phyloP scores from a whole-genome alignment of 495 filamentous ascomycete genomes.

The Daldinia caldariorum region DNA sequence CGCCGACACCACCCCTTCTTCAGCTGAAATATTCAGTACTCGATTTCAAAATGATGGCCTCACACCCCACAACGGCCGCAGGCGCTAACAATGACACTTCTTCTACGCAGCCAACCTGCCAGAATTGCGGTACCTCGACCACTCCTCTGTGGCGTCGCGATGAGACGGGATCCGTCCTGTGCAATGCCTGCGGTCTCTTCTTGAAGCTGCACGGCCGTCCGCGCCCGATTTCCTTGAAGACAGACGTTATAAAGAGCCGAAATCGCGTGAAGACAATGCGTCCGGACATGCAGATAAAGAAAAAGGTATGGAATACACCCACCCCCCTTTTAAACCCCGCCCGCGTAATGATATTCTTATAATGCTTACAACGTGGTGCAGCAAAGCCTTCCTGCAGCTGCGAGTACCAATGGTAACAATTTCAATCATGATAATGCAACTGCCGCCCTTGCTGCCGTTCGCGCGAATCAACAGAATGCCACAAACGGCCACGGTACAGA shows the following conservation, averaged over 20 bases:
- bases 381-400: conserved; percentile 62
- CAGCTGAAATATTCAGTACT: conserved; percentile 21
- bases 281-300: conserved; percentile 79
- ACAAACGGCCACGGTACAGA: conserved; percentile 80
- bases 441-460: conserved; percentile 53
- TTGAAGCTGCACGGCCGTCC: conserved; percentile 94
- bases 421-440: conserved; percentile 52
- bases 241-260: conserved; percentile 99
- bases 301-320: conserved; percentile 71
- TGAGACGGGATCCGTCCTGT: conserved; percentile 95
- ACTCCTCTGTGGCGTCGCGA: conserved; percentile 97
- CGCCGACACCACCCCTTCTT: conserved; percentile 24
- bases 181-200: conserved; percentile 97
- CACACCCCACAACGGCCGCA: conserved; percentile 46
- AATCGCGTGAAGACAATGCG: conserved; percentile 93
- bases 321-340: conserved; percentile 16
- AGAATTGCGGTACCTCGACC: conserved; percentile 95
- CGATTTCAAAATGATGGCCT: conserved; percentile 47
- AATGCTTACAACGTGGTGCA: conserved; percentile 39
- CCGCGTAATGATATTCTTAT: conserved; percentile 1
- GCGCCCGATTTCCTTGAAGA: conserved; percentile 95
- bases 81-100: conserved; percentile 64
- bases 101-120: conserved; percentile 89
- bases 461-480: conserved; percentile 75
- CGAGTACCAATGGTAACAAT: conserved; percentile 68